phyloP scores from a whole-genome alignment of 2,329 filamentous ascomycete genomes.

The Neonectria faginata region DNA sequence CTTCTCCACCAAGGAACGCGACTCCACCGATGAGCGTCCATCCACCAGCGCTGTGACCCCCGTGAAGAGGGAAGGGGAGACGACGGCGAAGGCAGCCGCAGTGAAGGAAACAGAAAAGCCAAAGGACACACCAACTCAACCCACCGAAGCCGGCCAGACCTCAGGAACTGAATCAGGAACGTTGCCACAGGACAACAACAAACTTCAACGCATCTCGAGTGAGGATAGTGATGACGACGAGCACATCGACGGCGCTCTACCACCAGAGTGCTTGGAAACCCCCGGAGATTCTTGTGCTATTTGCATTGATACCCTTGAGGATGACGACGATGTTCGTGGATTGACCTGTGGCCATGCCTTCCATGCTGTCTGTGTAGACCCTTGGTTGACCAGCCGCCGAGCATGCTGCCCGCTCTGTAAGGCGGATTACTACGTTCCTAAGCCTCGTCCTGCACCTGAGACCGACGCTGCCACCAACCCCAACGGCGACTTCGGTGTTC shows the following conservation, averaged over 20 bases:
- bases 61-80: slow-evolving; percentile 34
- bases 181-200: slow-evolving; percentile 32
- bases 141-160: slow-evolving; percentile 42
- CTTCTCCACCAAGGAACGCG: slow-evolving; percentile 58
- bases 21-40: slow-evolving; percentile 58
- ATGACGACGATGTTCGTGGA: slow-evolving; percentile 94
- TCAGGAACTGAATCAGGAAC: slow-evolving; percentile 40
- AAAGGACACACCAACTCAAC: slow-evolving; percentile 31
- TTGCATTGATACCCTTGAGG: slow-evolving; percentile 92
- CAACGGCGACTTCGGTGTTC: slow-evolving; percentile 48
- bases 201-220: slow-evolving; percentile 56
- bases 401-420: slow-evolving; percentile 98
- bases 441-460: slow-evolving; percentile 74
- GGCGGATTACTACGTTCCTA: slow-evolving; percentile 95
- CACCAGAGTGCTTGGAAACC: slow-evolving; percentile 81
- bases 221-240: slow-evolving; percentile 76
- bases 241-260: slow-evolving; percentile 84
- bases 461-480: slow-evolving; percentile 48
- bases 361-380: slow-evolving; percentile 94
- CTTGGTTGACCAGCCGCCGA: slow-evolving; percentile 93
- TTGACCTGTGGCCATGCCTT: slow-evolving; percentile 98
- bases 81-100: slow-evolving; percentile 18
- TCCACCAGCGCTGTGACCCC: slow-evolving; percentile 41
- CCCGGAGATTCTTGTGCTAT: slow-evolving; percentile 96
- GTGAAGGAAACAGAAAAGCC: slow-evolving; percentile 38